Base-by-base conservation (phyloP, 2,329 filamentous ascomycete species). In the Aspergillus ibericus region DNA sequence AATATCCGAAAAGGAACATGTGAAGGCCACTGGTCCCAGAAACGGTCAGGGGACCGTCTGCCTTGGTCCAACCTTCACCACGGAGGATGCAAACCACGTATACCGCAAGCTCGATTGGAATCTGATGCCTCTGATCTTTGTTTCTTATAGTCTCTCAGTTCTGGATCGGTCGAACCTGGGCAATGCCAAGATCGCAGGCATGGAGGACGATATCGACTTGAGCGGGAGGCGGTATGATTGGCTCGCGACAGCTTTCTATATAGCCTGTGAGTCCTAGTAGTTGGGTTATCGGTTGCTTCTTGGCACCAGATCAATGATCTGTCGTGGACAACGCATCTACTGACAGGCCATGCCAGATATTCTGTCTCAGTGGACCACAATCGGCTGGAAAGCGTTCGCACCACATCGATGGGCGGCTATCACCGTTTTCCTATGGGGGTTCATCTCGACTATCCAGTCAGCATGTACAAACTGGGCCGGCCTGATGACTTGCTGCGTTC, bases 311-410 rank as follows among this genome's bases (percentile, higher is more conserved):
- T 42, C 6, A 42, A 13, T 42, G 38, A 4, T 42, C 20, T 10
- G 12, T 42, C 38, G 16, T 18, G 36, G 10, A 18, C 18, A 4
- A 5, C 5, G 16, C 16, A 42, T 20, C 10, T 13, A 16, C 16
- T 42, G 6, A 42, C 16, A 42, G 18, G 38, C 38, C 38, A 42
- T 13, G 8, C 27, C 18, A 55, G 27, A 56, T 7, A 50, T 49
- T 16, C 22, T 48, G 42, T 50, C 44, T 2, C 53, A 56, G 27
- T 56, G 42, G 29, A 49, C 12, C 16, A 50, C 53, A 7, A 42
- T 51, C 63, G 67, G 53, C 18, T 71, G 68, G 68, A 70, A 70
- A 50, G 57, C 61, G n/a, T 70, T 70, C 54, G 60, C 61, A 38
- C 64, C 68, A 12, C 68, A 70, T 36, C 59, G 49, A 18, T 70